A percentile compares a stretch with the other conserved stretches of the same genome.
phyloP scores from a whole-genome alignment of 2,329 filamentous ascomycete genomes.

The Scedosporium dehoogii region DNA sequence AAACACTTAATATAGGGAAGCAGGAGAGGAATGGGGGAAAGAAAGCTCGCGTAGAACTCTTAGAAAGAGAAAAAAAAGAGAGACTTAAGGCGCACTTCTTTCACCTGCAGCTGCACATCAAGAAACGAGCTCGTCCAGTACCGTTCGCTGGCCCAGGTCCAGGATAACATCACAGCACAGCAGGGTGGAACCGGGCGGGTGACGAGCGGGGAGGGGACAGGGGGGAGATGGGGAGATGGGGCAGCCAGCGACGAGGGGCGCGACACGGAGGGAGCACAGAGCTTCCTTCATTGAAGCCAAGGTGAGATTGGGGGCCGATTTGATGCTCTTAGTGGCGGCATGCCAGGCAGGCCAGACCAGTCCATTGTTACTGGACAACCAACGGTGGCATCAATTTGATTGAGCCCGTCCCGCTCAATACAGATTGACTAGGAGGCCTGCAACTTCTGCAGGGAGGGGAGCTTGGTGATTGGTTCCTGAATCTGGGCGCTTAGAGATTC shows the following conservation, averaged over 20 bases:
- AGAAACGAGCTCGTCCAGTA: not conserved
- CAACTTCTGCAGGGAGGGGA: not conserved
- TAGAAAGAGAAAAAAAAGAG: not conserved
- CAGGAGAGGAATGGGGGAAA: not conserved
- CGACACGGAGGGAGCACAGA: not conserved
- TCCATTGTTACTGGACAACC: no score
- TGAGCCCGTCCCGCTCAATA: not conserved
- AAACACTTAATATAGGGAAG: not conserved
- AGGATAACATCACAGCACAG: not conserved
- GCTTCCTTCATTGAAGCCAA: not conserved
- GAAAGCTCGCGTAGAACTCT: not conserved
- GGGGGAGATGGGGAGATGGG: not conserved
- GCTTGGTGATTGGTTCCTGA: slow-evolving; percentile 5
- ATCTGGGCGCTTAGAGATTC: slow-evolving; percentile 4
- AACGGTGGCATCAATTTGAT: not conserved
- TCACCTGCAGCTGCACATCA: not conserved
- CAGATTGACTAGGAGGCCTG: not conserved
- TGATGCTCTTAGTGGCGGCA: not conserved
- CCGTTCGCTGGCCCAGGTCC: not conserved
- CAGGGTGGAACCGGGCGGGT: not conserved
- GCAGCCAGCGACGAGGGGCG: not conserved
- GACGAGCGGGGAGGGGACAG: not conserved
- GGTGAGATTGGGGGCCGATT: not conserved
- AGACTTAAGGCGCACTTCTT: not conserved
- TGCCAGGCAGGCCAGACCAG: not conserved